These are phyloP conservation scores for Aspergillus costaricaensis DNA, from an alignment of 2,329 filamentous ascomycete species.

Conservation along the genomic window DNA sequence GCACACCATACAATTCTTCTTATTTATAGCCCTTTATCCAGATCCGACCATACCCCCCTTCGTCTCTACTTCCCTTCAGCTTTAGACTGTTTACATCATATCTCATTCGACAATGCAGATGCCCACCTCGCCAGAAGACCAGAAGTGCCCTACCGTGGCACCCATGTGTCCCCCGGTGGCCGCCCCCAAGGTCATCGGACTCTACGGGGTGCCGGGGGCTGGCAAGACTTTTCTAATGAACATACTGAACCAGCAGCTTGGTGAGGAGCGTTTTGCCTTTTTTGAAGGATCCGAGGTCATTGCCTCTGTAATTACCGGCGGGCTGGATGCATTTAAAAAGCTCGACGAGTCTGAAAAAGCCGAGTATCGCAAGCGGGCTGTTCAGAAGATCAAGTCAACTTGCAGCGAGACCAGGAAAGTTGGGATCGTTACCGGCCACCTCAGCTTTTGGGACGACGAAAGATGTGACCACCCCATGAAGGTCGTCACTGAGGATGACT, in stretches of 20 bases:
- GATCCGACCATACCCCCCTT: too few relatives aligned
- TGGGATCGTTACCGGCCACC: constrained; percentile 59
- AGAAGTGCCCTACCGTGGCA: too few relatives aligned
- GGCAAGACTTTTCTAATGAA: constrained; percentile 2
- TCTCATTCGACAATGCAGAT: too few relatives aligned
- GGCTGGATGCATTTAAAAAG: background rate
- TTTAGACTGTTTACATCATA: too few relatives aligned
- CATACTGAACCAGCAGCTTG: constrained; percentile 4
- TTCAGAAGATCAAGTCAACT: background rate
- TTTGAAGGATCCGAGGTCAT: constrained; percentile 1
- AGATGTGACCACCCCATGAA: too few relatives aligned
- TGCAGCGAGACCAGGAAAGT: constrained; percentile 4
- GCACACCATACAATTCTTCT: too few relatives aligned
- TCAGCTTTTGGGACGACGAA: constrained; percentile 54
- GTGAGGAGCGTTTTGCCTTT: background rate
- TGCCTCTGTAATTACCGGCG: background rate
- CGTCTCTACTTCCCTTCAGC: too few relatives aligned
- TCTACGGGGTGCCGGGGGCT: constrained; percentile 4
- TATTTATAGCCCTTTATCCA: too few relatives aligned
- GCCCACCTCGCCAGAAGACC: too few relatives aligned
- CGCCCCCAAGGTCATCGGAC: background rate
- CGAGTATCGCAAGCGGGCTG: background rate
- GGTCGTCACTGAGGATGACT: constrained; percentile 37
- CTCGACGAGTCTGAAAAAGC: background rate
- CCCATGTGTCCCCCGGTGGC: too few relatives aligned